These are phyloP conservation scores for Melampsora abietis-canadensis DNA, from an alignment of 1,284 basidiomycete species.

Conservation along the genomic window DNA sequence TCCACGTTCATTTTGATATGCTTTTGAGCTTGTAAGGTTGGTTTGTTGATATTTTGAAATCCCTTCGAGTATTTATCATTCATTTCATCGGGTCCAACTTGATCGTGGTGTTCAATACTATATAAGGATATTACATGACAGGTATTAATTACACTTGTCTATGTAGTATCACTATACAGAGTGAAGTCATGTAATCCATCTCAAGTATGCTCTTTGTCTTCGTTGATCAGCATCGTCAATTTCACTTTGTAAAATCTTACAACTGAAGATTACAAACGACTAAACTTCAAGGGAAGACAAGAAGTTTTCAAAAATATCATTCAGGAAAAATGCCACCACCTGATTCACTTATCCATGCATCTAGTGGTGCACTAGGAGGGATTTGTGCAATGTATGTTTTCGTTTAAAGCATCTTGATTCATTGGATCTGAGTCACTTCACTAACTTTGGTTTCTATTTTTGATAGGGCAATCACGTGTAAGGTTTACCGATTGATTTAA, in stretches of 20 bases:
- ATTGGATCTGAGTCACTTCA: background rate
- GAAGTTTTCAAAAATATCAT: too few species aligned
- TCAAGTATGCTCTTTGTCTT: background rate
- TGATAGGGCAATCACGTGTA: conserved; percentile 32
- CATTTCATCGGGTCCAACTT: too few species aligned
- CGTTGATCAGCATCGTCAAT: background rate
- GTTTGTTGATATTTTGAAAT: background rate
- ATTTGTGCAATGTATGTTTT: conserved; percentile 76
- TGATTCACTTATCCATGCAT: conserved; percentile 82
- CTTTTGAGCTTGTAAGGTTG: background rate
- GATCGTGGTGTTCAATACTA: too few species aligned
- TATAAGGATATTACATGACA: too few species aligned
- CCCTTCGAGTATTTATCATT: too few species aligned
- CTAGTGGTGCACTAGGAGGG: conserved; percentile 85
- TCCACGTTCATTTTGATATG: conserved; percentile 28
- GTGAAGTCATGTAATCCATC: background rate
- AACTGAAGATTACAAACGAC: too few species aligned
- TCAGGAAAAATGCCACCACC: conserved; percentile 41
- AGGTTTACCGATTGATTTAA: conserved; percentile 12
- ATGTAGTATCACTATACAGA: too few species aligned
- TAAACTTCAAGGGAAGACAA: too few species aligned
- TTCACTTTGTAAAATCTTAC: too few species aligned
- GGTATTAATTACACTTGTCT: too few species aligned
- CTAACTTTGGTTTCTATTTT: conserved; percentile 41
- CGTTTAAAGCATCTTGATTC: conserved; percentile 23